A percentile compares a stretch with the other conserved stretches of the same genome.
These are phyloP conservation scores for Chrysosporium queenslandicum DNA, from an alignment of 2,329 filamentous ascomycete genomes.

Conservation along the genomic window DNA sequence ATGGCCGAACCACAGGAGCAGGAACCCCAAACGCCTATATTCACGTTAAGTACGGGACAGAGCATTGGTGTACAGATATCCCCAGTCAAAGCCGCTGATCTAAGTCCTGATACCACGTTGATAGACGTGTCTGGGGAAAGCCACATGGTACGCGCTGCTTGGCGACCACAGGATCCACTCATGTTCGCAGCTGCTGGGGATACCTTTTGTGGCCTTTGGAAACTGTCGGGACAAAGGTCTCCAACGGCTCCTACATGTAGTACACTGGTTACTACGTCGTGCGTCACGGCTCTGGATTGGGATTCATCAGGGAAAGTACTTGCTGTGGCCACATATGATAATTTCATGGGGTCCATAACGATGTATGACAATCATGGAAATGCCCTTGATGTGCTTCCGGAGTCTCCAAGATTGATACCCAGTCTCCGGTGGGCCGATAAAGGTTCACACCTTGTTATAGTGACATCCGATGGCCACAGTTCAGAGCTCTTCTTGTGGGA, in stretches of 20 bases:
- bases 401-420: constrained; percentile 37
- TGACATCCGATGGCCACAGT: constrained; percentile 34
- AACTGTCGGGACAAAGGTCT: constrained; percentile 25
- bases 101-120: constrained; percentile 37
- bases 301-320: constrained; percentile 36
- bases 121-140: constrained; percentile 30
- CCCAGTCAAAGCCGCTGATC: constrained; percentile 40
- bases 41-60: constrained; percentile 36
- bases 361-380: constrained; percentile 38
- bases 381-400: constrained; percentile 37
- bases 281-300: constrained; percentile 40
- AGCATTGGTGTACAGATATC: constrained; percentile 41
- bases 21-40: constrained; percentile 26
- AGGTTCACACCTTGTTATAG: constrained; percentile 33
- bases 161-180: constrained; percentile 38
- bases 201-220: constrained; percentile 39
- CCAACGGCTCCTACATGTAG: constrained; percentile 26
- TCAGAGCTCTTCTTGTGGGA: constrained; percentile 40
- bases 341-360: constrained; percentile 35
- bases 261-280: constrained; percentile 30
- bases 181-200: constrained; percentile 36
- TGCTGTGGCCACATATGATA: constrained; percentile 39
- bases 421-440: constrained; percentile 35
- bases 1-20: constrained; percentile 28
- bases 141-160: constrained; percentile 35